Evolutionary conservation across 108 stramenopile genomes (phyloP), one percentile per base, ranked within the genome.

Genomic region (Cyclotella kingstonii): DNA sequence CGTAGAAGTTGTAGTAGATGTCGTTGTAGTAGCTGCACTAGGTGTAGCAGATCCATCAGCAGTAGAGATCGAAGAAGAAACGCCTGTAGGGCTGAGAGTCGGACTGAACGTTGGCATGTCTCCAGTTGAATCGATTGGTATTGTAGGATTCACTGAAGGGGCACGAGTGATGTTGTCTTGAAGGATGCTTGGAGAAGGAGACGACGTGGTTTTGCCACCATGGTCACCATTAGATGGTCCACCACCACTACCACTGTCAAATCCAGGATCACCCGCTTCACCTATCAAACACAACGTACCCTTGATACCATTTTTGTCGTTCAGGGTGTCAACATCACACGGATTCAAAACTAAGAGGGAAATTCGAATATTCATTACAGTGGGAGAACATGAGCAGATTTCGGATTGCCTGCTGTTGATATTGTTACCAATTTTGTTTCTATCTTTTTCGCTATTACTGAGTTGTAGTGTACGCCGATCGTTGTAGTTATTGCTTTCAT

Each of bases 211-310:
- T n/a, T n/a, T n/a, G n/a, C n/a, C n/a, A n/a, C n/a, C n/a, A n/a
- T n/a, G n/a, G n/a, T n/a, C n/a, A 25, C 28, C 21, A 11, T 23
- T 31, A 38, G 25, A 12, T 8, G 31, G 11, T n/a, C 25, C 43
- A 46, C 10, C 27, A 33, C 29, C 28, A 9, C 59, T 45, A 45
- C 12, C 42, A 44, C 2, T 45, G 36, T 14, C 53, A 0, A 30
- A 21, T 46, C 45, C n/a, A n/a, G n/a, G n/a, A n/a, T n/a, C 18
- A 5, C 34, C 15, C 18, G 38, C 3, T 34, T 42, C 33, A 9
- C 58, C 67, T 3, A 60, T 36, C 7, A 70, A 36, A 54, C 68
- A 70, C 15, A 70, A 46, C 5, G 68, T 70, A 2, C 52, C 54
- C 12, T 34, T 44, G 46, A 70, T 70, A 2, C 68, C 68, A 2